Evolutionary conservation across 345 rosid species (phyloP).

Genomic region (Aurinia saxatilis): DNA sequence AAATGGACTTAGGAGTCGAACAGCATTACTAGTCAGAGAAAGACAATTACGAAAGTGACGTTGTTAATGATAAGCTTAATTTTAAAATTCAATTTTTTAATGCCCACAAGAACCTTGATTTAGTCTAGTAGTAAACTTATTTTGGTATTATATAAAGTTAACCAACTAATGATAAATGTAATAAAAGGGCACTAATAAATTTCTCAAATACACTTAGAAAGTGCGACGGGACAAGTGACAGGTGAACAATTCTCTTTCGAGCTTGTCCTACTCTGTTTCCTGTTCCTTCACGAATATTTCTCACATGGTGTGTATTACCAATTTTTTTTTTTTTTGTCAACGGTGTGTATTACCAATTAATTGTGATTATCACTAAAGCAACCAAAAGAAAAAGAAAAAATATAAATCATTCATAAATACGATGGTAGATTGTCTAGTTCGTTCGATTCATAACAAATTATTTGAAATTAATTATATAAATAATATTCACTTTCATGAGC

Average conservation of each 20-base stretch:
- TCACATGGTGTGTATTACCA: conserved; percentile 32
- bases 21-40: neutral
- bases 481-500: too few species aligned
- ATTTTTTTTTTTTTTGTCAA: too few species aligned
- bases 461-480: too few species aligned
- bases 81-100: neutral
- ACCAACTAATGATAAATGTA: neutral
- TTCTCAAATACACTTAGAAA: conserved; percentile 13
- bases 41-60: neutral
- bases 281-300: conserved; percentile 17
- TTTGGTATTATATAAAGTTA: neutral
- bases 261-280: conserved; percentile 48
- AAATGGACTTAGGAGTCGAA: neutral
- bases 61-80: neutral
- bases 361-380: conserved; percentile 27
- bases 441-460: too few species aligned
- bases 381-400: neutral
- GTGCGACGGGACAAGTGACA: conserved; percentile 30
- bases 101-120: conserved; percentile 9
- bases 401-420: too few species aligned
- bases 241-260: conserved; percentile 33
- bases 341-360: conserved; percentile 23
- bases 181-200: neutral
- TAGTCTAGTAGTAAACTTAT: conserved; percentile 5
- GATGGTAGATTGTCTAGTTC: too few species aligned